Conservation (phyloP, 2,329 filamentous ascomycete genomes). For the Eurotiales sp. region DNA sequence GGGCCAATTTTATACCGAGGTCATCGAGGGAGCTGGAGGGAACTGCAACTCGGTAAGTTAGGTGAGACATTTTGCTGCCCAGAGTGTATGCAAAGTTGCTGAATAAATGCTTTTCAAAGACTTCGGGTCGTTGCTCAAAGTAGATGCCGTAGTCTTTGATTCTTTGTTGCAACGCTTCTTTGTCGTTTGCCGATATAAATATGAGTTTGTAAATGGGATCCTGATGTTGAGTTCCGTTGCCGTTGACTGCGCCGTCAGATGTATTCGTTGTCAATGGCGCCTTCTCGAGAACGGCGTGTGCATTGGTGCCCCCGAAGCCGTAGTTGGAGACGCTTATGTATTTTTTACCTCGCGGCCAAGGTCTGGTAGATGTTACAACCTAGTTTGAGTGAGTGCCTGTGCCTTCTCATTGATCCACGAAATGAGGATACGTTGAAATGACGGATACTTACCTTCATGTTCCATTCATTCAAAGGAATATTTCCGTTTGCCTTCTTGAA, state of each 20-base stretch:
- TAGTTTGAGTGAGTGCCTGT: neutral
- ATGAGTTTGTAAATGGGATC: slow-evolving; percentile 17
- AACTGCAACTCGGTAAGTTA: slow-evolving; percentile 24
- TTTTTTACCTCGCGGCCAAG: slow-evolving; percentile 26
- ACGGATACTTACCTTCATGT: slow-evolving; percentile 7
- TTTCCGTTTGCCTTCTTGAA: slow-evolving; percentile 20
- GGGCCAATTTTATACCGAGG: slow-evolving; percentile 17
- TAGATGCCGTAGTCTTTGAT: slow-evolving; percentile 20
- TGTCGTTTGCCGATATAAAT: slow-evolving; percentile 25
- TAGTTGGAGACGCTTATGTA: slow-evolving; percentile 43
- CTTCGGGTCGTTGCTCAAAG: slow-evolving; percentile 34
- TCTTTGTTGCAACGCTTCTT: slow-evolving; percentile 22
- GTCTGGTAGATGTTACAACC: slow-evolving; percentile 22
- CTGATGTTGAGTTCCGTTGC: neutral
- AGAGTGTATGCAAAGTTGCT: slow-evolving; percentile 21
- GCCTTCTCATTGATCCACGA: neutral
- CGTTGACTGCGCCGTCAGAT: slow-evolving; percentile 7
- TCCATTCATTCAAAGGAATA: slow-evolving; percentile 15
- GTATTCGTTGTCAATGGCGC: slow-evolving; percentile 13
- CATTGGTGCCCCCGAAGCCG: slow-evolving; percentile 39
- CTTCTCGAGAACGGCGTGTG: slow-evolving; percentile 25
- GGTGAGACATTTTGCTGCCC: slow-evolving; percentile 23
- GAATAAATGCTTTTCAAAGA: slow-evolving; percentile 22
- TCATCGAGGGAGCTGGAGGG: slow-evolving; percentile 15
- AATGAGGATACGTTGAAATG: neutral